Base-by-base conservation (phyloP, 306 rosid species). In the Sechiopsis laciniata region DNA sequence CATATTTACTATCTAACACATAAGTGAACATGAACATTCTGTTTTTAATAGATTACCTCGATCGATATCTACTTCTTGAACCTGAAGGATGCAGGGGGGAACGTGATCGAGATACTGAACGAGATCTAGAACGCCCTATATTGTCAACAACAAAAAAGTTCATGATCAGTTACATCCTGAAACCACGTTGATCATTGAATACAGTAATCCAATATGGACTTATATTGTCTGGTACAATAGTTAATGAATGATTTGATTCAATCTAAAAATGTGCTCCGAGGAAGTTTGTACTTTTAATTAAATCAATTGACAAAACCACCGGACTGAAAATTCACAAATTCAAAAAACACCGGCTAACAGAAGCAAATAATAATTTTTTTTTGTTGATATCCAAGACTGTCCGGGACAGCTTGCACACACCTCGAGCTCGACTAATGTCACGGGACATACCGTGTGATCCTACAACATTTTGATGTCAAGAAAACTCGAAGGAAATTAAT, bases 111-210 rank as follows among this genome's bases (percentile, higher is more conserved):
- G 86, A 71, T 76, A 84, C n/a, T 52, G 98, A 92, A 71, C 97
- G 99, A 73, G 97, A 91, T 21, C 84, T 95, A 46, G 98, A 88
- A 61, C 88, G 92, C 53, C 89, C 99, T 95, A 83, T 59, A 77
- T 21, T 14, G 12, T 62, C 15, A 29, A 24, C 48, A 55, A 52
- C 67, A 54, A 20, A 19, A 10, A 67, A 20, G 7, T 7, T 19
- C 1, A 7, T 22, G 20, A 48, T 48, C 73, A 68, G 7, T 26
- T 50, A 26, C 45, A 50, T 40, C 58, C 58, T 66, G 55, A 66
- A 45, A 45, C 55, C 19, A 65, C 3, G 53, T 64, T 64, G 71
- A 63, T n/a, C 71, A 40, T 21, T 45, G 29, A 26, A 37, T 55
- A 29, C 22, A 40, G 19, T 8, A 7, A 29, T 48, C 66, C 20